Evolutionary conservation across 2,329 filamentous ascomycete genomes (phyloP), one percentile per base, ranked within the genome.

Genomic region (Fusarium sp.): DNA sequence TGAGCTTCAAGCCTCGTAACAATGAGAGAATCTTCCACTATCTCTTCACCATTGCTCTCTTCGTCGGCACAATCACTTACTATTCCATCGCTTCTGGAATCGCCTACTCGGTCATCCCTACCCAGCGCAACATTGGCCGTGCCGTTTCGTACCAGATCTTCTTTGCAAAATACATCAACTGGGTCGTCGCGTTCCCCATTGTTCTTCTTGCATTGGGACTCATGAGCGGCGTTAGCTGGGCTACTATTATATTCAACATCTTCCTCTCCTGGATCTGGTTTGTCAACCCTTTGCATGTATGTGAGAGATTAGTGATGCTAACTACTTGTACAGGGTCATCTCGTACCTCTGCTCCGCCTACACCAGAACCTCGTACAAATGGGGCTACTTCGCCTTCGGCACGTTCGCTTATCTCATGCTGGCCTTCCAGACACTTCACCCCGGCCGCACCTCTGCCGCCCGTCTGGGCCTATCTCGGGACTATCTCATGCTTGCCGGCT

Each of bases 11-110:
- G 13, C 80, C 84, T 38, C 79, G 77, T 43, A 76, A 80, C 38
- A 82, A 82, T 52, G 84, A 88, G 73, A 82, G 80, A 70, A 82
- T 88, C 70, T 88, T 88, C 79, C 85, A 88, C 78, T 87, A 88
- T 75, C 77, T 87, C 65, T 85, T 87, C 75, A 80, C 77, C 67
- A 78, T 86, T 53, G 81, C 81, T 36, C 80, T 84, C 40, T 78
- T 88, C 11, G 81, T 83, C 62, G 85, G 84, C 57, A 73, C 82
- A 21, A 79, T 87, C 66, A 74, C 81, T 52, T 88, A 88, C 80
- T 88, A 78, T 66, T 80, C 85, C 61, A 80, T 83, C 76, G 86
- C 85, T 7, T 84, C 85, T 7, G 82, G 87, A 67, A 79, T 88
- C 2, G 85, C 79, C 55, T 87, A 78, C 73, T 75, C 70, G 13